Percentiles rank a stretch among this genome's conserved stretches.
Evolutionary conservation across 2,329 filamentous ascomycete species (phyloP).

Genomic region (Celoporthe dispersa): DNA sequence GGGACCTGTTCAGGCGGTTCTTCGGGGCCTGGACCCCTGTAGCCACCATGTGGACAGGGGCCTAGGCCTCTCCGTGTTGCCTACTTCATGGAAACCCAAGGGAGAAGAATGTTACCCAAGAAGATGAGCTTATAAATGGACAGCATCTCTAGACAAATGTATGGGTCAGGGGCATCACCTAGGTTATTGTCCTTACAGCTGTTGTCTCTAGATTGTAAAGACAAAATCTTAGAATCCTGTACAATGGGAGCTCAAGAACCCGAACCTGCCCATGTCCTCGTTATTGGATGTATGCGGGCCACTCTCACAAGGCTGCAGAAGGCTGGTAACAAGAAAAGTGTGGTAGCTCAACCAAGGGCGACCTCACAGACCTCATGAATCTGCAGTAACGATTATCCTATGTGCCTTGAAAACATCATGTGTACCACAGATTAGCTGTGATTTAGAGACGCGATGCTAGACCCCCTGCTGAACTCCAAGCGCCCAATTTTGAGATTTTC

Average conservation of each 20-base stretch:
- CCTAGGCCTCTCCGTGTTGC: not conserved
- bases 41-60: not conserved
- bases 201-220: not conserved
- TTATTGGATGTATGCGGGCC: too few species aligned
- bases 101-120: not conserved
- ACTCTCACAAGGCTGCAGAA: too few species aligned
- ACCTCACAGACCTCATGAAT: not conserved
- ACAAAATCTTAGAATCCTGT: not conserved
- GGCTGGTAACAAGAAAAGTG: too few species aligned
- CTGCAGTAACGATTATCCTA: conserved; percentile 14
- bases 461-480: not conserved
- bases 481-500: not conserved
- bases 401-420: not conserved
- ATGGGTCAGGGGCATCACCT: not conserved
- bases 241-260: not conserved
- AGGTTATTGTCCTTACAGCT: not conserved
- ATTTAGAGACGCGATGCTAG: not conserved
- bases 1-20: not conserved
- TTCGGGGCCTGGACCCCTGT: not conserved
- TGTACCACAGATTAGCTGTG: too few species aligned
- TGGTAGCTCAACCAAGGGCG: not conserved
- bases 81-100: not conserved
- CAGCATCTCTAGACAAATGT: not conserved
- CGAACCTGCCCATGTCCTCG: not conserved
- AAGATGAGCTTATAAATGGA: not conserved